Conservation (phyloP, 2,329 filamentous ascomycete genomes). For the Chaetothyriales sp. region DNA sequence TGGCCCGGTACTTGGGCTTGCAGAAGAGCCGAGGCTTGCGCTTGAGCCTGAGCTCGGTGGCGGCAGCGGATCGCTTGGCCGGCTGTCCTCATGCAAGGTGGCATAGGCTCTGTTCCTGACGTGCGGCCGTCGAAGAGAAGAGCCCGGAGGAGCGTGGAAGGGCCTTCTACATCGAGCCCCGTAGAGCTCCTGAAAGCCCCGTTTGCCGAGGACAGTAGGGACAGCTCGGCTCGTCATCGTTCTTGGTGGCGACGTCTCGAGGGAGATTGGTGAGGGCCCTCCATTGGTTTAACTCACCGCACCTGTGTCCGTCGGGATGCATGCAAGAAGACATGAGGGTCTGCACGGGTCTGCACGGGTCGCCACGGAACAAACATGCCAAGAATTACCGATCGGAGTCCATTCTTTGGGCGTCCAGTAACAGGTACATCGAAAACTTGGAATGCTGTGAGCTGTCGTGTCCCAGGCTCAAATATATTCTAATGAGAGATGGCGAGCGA, state of each 20-base stretch:
- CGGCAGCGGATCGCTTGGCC: conserved; percentile 2
- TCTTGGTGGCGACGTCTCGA: background rate
- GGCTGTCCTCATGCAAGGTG: conserved; percentile 5
- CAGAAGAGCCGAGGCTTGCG: no score
- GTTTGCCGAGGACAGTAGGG: conserved; percentile 18
- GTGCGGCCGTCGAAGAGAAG: conserved; percentile 2
- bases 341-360: background rate
- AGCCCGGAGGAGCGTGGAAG: conserved; percentile 4
- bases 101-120: conserved; percentile 6
- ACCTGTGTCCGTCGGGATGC: background rate
- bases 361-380: conserved; percentile 5
- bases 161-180: conserved; percentile 3
- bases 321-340: background rate
- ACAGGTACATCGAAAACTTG: no score
- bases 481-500: no score
- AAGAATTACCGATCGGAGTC: no score
- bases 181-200: conserved; percentile 15
- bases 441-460: no score
- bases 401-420: no score
- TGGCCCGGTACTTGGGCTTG: background rate
- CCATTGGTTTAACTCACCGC: conserved; percentile 3
- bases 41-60: conserved; percentile 5
- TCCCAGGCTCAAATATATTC: no score
- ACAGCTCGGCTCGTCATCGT: conserved; percentile 14
- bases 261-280: background rate